phyloP scores from a whole-genome alignment of 2,329 filamentous ascomycete genomes.

The Macrophomina pseudophaseolina region DNA sequence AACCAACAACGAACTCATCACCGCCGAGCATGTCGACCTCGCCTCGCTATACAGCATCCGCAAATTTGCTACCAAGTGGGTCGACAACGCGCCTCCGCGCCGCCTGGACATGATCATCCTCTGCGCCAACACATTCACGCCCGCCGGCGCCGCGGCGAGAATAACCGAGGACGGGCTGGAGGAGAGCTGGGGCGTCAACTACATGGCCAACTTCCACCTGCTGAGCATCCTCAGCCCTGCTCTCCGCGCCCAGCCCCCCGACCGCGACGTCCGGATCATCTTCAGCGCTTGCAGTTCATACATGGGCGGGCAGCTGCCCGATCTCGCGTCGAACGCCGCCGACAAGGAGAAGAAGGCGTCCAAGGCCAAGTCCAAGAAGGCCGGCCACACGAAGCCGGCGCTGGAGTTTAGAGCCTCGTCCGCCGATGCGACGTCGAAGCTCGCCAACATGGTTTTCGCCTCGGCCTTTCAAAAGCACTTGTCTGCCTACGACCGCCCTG shows the following conservation, averaged over 20 bases:
- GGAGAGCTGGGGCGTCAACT: conserved; percentile 92
- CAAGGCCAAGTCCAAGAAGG: conserved; percentile 30
- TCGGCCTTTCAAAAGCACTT: conserved; percentile 92
- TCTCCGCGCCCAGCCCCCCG: conserved; percentile 86
- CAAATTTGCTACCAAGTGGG: conserved; percentile 95
- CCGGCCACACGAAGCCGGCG: conserved; percentile 28
- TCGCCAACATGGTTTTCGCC: conserved; percentile 89
- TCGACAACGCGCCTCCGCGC: conserved; percentile 89
- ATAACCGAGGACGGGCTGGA: conserved; percentile 82
- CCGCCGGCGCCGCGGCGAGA: conserved; percentile 64
- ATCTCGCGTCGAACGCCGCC: conserved; percentile 51
- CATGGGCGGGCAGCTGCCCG: conserved; percentile 73
- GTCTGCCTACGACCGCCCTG: conserved; percentile 80
- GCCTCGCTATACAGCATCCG: conserved; percentile 87
- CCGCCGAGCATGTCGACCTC: conserved; percentile 93
- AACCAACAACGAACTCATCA: conserved; percentile 85
- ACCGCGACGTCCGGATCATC: conserved; percentile 88
- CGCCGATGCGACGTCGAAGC: conserved; percentile 57
- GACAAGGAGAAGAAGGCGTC: conserved; percentile 60
- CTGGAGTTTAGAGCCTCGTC: conserved; percentile 50
- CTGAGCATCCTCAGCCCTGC: conserved; percentile 90
- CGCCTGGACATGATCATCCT: conserved; percentile 90
- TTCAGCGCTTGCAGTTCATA: conserved; percentile 89
- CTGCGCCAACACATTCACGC: conserved; percentile 79
- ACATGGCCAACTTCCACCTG: conserved; percentile 92